phyloP scores from a whole-genome alignment of 2,329 filamentous ascomycete species.

The Aureobasidium sp. region DNA sequence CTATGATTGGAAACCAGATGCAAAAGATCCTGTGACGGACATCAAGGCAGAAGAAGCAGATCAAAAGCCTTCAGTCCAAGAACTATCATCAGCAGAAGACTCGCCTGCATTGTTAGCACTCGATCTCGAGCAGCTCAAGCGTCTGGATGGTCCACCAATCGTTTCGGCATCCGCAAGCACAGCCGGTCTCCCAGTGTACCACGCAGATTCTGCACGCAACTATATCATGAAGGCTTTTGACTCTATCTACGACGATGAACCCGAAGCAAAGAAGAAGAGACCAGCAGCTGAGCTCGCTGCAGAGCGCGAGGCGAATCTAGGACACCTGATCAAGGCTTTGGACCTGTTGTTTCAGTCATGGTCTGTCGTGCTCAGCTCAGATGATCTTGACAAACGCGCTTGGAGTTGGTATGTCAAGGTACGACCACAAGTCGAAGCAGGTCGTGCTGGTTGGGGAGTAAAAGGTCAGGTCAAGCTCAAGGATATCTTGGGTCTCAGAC shows the following conservation, averaged over 20 bases:
- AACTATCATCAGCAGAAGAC: slow-evolving; percentile 19
- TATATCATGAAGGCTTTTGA: slow-evolving; percentile 54
- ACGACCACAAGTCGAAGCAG: slow-evolving; percentile 65
- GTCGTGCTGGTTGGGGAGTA: slow-evolving; percentile 72
- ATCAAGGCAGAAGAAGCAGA: slow-evolving; percentile 5
- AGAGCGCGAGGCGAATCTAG: slow-evolving; percentile 62
- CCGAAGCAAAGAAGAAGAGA: slow-evolving; percentile 36
- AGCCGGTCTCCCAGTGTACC: slow-evolving; percentile 60
- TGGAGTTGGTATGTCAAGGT: slow-evolving; percentile 77
- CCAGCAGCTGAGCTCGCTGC: slow-evolving; percentile 41
- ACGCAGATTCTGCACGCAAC: slow-evolving; percentile 57
- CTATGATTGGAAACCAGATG: slow-evolving; percentile 48
- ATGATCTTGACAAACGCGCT: slow-evolving; percentile 65
- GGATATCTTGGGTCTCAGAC: slow-evolving; percentile 55
- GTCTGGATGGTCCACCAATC: slow-evolving; percentile 17
- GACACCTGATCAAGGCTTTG: slow-evolving; percentile 60
- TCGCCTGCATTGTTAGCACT: slow-evolving; percentile 49
- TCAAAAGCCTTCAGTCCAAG: neutral
- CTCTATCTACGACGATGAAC: slow-evolving; percentile 23
- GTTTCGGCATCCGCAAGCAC: slow-evolving; percentile 19
- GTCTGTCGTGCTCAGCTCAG: slow-evolving; percentile 47
- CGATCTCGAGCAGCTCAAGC: slow-evolving; percentile 47
- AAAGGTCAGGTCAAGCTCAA: slow-evolving; percentile 61
- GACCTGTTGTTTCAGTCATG: slow-evolving; percentile 67
- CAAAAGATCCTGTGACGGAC: slow-evolving; percentile 24